Percentiles rank a stretch among this genome's conserved stretches.
Conservation (phyloP, 345 rosid species). For the Salix purpurea region DNA sequence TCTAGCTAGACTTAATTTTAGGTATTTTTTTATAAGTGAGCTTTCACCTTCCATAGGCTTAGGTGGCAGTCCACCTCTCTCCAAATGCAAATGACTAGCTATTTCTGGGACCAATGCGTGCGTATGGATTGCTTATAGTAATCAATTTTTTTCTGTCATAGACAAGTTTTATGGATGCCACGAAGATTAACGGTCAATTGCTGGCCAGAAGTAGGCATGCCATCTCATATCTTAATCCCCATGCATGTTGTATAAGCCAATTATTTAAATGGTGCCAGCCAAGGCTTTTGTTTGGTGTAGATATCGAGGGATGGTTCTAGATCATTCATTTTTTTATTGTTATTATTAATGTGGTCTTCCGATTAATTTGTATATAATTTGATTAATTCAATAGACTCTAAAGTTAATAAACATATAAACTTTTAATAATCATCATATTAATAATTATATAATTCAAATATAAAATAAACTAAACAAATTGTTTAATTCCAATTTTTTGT, state of each 20-base stretch:
- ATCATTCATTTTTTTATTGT: neutral
- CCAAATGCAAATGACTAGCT: neutral
- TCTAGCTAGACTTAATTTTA: neutral
- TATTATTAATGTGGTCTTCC: no score
- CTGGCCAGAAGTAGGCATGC: neutral
- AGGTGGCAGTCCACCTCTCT: neutral
- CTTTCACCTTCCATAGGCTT: neutral
- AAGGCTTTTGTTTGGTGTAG: neutral
- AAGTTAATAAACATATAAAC: no score
- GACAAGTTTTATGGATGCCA: neutral
- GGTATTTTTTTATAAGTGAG: neutral
- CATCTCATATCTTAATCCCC: neutral
- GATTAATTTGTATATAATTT: no score
- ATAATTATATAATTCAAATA: no score
- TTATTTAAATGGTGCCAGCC: neutral
- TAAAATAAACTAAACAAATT: no score
- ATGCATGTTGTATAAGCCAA: neutral
- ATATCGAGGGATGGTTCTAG: neutral
- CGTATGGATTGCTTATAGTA: neutral
- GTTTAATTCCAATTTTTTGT: no score
- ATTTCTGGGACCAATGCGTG: neutral
- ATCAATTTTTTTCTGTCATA: neutral
- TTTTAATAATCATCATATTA: no score
- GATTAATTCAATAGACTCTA: rapidly evolving
- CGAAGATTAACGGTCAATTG: neutral